Conservation (phyloP, 2,329 filamentous ascomycete genomes). For the Tetracladium maxilliforme region DNA sequence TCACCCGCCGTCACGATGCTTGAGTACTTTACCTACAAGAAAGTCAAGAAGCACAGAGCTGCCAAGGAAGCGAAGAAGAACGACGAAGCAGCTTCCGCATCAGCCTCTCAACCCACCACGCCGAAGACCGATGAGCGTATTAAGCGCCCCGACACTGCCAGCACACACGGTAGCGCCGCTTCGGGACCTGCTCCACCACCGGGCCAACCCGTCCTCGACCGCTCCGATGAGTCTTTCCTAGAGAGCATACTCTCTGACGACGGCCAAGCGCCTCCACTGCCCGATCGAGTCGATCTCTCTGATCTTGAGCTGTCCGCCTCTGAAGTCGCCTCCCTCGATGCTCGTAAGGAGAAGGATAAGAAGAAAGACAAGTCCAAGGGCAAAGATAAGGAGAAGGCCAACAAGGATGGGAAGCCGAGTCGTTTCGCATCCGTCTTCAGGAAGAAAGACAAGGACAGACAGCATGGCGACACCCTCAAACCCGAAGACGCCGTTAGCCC, state of each 20-base stretch:
- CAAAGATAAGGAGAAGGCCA: conserved; percentile 16
- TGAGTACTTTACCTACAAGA: conserved; percentile 48
- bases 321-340: conserved; percentile 24
- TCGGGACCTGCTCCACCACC: conserved; percentile 7
- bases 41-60: conserved; percentile 42
- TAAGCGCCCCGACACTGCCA: too few species aligned
- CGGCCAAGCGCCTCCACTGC: conserved; percentile 35
- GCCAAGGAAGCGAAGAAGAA: conserved; percentile 23
- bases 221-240: conserved; percentile 44
- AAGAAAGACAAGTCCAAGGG: conserved; percentile 12
- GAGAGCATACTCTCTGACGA: conserved; percentile 34
- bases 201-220: conserved; percentile 30
- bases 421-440: conserved; percentile 22
- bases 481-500: conserved; percentile 21
- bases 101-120: conserved; percentile 9
- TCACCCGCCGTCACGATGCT: conserved; percentile 40
- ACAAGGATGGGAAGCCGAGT: conserved; percentile 16
- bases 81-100: conserved; percentile 6
- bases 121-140: too few species aligned
- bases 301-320: conserved; percentile 21
- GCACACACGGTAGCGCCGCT: conserved; percentile 1
- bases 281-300: conserved; percentile 13
- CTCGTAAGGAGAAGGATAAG: conserved; percentile 12
- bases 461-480: conserved; percentile 19
- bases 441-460: conserved; percentile 14